A percentile compares a stretch with the other conserved stretches of the same genome.
Conservation (phyloP, 2,329 filamentous ascomycete species). For the Fusarium transvaalense region DNA sequence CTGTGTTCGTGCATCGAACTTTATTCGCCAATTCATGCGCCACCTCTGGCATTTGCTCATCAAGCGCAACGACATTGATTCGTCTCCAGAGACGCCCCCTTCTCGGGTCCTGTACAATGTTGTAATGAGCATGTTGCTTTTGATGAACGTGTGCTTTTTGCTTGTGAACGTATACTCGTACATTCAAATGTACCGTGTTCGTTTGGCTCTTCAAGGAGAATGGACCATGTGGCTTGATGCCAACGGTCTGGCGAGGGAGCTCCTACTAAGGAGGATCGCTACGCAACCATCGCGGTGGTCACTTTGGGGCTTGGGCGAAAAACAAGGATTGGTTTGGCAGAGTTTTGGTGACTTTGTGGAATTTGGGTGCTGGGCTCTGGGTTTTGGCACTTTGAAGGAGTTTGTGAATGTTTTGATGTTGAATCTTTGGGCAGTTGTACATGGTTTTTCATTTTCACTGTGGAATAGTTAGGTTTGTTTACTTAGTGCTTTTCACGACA, state of each 20-base stretch:
- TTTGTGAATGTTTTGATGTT: not conserved
- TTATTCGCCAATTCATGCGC: not conserved
- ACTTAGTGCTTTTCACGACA: not conserved
- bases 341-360: not conserved
- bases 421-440: not conserved
- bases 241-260: conserved; percentile 50
- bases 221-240: conserved; percentile 49
- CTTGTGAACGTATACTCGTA: not conserved
- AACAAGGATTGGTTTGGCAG: not conserved
- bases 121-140: conserved; percentile 15
- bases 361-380: not conserved
- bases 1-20: not conserved
- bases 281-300: conserved; percentile 11
- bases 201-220: conserved; percentile 40
- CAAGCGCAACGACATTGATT: not conserved
- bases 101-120: not conserved
- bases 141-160: conserved; percentile 1
- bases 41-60: not conserved
- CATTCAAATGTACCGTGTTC: conserved; percentile 20
- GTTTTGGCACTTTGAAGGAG: not conserved
- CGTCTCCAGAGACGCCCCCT: not conserved
- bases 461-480: not conserved
- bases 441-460: not conserved
- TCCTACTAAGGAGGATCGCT: conserved; percentile 42
- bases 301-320: conserved; percentile 14